These are phyloP conservation scores for Epichloe gansuensis DNA, from an alignment of 2,329 filamentous ascomycete species.

Conservation along the genomic window DNA sequence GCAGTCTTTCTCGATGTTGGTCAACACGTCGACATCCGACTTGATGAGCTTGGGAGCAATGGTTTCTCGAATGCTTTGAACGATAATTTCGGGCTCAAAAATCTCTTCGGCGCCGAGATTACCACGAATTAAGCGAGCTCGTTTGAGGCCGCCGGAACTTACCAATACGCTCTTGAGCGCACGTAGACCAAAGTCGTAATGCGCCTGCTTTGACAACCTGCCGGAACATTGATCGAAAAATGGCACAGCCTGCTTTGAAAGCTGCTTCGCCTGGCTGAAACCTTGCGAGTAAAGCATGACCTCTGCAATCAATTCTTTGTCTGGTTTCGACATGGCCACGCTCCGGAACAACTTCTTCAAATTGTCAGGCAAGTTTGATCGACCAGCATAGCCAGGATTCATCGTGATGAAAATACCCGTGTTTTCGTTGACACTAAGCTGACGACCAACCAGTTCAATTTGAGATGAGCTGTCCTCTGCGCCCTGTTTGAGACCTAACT, in stretches of 20 bases:
- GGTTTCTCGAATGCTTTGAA: conserved; percentile 95
- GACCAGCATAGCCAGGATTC: conserved; percentile 97
- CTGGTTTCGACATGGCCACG: conserved; percentile 98
- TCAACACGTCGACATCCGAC: conserved; percentile 80
- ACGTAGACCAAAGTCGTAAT: conserved; percentile 97
- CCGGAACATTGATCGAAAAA: conserved; percentile 90
- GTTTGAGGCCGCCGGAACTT: conserved; percentile 92
- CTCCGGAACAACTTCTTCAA: conserved; percentile 99
- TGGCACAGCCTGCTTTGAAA: conserved; percentile 92
- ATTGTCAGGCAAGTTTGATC: conserved; percentile 96
- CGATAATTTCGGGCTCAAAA: conserved; percentile 92
- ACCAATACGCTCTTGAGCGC: conserved; percentile 97
- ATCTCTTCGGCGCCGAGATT: conserved; percentile 53
- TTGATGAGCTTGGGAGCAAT: conserved; percentile 96
- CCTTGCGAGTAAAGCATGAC: conserved; percentile 99
- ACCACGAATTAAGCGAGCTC: conserved; percentile 55
- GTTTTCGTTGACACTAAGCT: conserved; percentile 78
- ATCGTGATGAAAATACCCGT: conserved; percentile 99
- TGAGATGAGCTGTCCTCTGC: conserved; percentile 71
- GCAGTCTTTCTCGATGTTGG: conserved; percentile 66
- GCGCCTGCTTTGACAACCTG: conserved; percentile 84
- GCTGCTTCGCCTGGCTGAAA: conserved; percentile 87
- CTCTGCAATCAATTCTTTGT: conserved; percentile 98
- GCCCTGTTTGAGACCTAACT: conserved; percentile 82
- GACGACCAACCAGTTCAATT: conserved; percentile 88